These are phyloP conservation scores for Termitomyces sp. DNA, from an alignment of 768 basidiomycete species.

Conservation along the genomic window DNA sequence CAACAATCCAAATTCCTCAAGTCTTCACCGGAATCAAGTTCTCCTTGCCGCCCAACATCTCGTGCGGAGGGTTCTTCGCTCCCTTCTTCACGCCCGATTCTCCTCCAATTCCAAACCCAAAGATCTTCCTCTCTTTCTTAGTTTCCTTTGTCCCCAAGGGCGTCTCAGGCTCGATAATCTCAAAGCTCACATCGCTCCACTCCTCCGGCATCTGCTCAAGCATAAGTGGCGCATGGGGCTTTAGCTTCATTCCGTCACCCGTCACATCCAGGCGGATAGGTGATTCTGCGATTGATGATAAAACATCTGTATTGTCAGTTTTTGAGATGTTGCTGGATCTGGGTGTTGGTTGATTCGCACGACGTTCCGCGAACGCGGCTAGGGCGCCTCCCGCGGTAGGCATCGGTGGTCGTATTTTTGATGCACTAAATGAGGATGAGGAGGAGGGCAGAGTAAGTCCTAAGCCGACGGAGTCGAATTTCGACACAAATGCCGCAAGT, in stretches of 20 bases:
- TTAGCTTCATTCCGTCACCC: slow-evolving; percentile 11
- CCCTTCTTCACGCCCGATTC: slow-evolving; percentile 12
- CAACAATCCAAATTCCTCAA: neutral
- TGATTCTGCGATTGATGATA: slow-evolving; percentile 25
- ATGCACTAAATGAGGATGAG: slow-evolving; percentile 16
- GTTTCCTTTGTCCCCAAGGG: slow-evolving; percentile 5
- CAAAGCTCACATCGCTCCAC: slow-evolving; percentile 52
- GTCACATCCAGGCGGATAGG: slow-evolving; percentile 44
- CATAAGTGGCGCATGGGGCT: slow-evolving; percentile 39
- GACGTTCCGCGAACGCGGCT: slow-evolving; percentile 43
- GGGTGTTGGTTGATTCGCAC: slow-evolving; percentile 20
- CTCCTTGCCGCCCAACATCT: slow-evolving; percentile 45
- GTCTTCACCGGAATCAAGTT: slow-evolving; percentile 28
- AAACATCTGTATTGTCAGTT: neutral
- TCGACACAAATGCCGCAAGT: slow-evolving; percentile 73
- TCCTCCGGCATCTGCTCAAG: slow-evolving; percentile 55
- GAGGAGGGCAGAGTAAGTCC: slow-evolving; percentile 24
- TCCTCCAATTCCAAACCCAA: slow-evolving; percentile 7
- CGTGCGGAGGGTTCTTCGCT: slow-evolving; percentile 22
- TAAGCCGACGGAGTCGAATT: slow-evolving; percentile 72
- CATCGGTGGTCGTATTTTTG: slow-evolving; percentile 42
- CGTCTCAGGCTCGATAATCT: slow-evolving; percentile 22
- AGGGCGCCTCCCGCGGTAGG: slow-evolving; percentile 47
- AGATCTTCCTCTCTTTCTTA: slow-evolving; percentile 7
- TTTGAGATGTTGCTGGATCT: slow-evolving; percentile 11